Conservation (phyloP, 202 grass and related monocot species). For the Eragrostis tef region DNA sequence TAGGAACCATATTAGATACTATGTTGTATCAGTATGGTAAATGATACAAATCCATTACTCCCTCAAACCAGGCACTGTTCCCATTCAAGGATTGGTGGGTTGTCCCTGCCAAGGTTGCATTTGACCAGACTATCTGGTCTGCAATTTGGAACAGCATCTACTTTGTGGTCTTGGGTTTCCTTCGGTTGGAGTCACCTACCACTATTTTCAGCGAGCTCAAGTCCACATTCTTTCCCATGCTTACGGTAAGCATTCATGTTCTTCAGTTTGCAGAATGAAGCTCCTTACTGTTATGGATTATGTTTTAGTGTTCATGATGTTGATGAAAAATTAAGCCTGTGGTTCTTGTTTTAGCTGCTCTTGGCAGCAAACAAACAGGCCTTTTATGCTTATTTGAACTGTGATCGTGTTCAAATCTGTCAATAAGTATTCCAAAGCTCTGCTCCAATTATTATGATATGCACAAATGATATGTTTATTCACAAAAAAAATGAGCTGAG, state of each 20-base stretch:
- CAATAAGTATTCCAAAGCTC: neutral
- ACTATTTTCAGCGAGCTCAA: slow-evolving; percentile 75
- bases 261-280: neutral
- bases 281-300: neutral
- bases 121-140: slow-evolving; percentile 89
- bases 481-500: neutral
- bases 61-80: slow-evolving; percentile 64
- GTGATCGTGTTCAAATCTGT: neutral
- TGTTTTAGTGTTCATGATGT: neutral
- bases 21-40: neutral
- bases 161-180: slow-evolving; percentile 74
- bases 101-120: slow-evolving; percentile 85
- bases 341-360: neutral
- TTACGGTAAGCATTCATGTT: slow-evolving; percentile 68
- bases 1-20: neutral
- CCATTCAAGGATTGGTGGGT: slow-evolving; percentile 95
- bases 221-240: slow-evolving; percentile 92
- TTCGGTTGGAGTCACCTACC: slow-evolving; percentile 72
- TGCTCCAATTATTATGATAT: neutral
- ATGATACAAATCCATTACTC: neutral
- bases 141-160: slow-evolving; percentile 96
- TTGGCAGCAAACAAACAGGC: neutral
- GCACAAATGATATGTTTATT: neutral
- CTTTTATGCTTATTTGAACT: neutral
- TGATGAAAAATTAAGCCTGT: neutral